Conservation (phyloP, 176 grass and related monocot genomes). For the Triticum timopheevii region DNA sequence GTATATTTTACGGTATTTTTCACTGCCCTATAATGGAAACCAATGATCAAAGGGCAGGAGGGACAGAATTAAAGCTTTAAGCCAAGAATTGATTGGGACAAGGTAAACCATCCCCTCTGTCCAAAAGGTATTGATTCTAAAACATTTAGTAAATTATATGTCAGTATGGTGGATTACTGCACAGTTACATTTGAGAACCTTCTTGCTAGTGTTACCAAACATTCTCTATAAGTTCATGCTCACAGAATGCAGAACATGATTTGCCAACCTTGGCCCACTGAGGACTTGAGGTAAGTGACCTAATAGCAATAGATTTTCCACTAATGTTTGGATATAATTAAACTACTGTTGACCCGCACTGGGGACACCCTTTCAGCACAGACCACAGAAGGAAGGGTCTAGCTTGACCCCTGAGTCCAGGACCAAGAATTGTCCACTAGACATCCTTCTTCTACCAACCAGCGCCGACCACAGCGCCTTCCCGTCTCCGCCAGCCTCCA, state of each 20-base stretch:
- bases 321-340: conserved; percentile 1
- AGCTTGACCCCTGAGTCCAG: too few species aligned
- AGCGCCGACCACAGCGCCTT: too few species aligned
- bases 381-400: too few species aligned
- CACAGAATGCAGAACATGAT: background rate
- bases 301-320: too few species aligned
- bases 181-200: background rate
- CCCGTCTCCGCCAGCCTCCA: too few species aligned
- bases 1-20: background rate
- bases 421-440: too few species aligned
- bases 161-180: background rate
- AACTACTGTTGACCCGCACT: background rate
- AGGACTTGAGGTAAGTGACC: background rate
- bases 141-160: background rate
- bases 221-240: background rate
- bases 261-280: background rate
- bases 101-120: background rate
- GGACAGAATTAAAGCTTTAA: background rate
- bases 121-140: background rate
- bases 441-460: too few species aligned
- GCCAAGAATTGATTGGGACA: too few species aligned
- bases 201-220: background rate
- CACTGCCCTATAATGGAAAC: background rate
- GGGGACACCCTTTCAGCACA: too few species aligned
- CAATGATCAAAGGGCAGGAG: background rate